phyloP scores from a whole-genome alignment of 805 yeast genomes.

The Starmerella floris region DNA sequence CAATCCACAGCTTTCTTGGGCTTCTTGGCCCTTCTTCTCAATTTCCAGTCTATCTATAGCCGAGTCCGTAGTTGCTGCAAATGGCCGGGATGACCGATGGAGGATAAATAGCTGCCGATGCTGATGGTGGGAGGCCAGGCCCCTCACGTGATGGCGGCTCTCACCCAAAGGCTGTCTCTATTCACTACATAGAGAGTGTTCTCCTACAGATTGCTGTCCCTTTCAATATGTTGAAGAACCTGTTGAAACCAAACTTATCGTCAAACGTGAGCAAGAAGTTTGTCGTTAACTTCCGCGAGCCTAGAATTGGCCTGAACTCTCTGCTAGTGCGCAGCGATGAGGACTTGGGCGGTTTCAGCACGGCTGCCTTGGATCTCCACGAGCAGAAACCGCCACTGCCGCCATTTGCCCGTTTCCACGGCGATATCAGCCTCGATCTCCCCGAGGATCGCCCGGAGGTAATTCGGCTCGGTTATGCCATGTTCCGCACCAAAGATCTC shows the following conservation, averaged over 20 bases:
- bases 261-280: constrained; percentile 27
- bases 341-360: constrained; percentile 67
- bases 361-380: constrained; percentile 39
- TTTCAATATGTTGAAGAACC: constrained; percentile 9
- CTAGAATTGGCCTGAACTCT: constrained; percentile 34
- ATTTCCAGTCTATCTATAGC: too few species aligned
- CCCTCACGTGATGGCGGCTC: too few species aligned
- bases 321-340: constrained; percentile 55
- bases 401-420: constrained; percentile 50
- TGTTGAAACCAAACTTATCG: constrained; percentile 11
- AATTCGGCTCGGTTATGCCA: constrained; percentile 56
- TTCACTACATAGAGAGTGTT: too few species aligned
- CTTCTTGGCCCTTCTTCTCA: too few species aligned
- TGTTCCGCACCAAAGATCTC: constrained; percentile 68
- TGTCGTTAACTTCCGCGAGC: constrained; percentile 46
- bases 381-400: constrained; percentile 22
- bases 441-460: constrained; percentile 55
- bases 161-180: too few species aligned
- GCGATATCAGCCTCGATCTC: constrained; percentile 52
- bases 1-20: too few species aligned
- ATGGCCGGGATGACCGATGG: too few species aligned
- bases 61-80: too few species aligned
- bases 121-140: too few species aligned
- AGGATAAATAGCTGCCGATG: too few species aligned
- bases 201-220: too few species aligned